Conservation (phyloP, 306 rosid species). For the Fagus crenata region DNA sequence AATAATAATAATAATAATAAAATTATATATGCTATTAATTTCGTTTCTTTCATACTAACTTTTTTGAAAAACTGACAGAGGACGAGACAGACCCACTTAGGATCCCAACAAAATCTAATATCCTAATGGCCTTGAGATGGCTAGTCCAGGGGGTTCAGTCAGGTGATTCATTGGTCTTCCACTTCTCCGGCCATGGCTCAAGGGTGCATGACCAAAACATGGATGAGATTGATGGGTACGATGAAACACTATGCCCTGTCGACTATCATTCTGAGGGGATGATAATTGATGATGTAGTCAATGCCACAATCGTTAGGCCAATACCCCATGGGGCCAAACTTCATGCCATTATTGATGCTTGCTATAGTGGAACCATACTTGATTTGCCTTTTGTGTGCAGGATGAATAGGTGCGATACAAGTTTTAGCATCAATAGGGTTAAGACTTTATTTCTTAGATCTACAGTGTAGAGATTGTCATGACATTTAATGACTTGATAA, state of each 20-base stretch:
- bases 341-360: conserved; percentile 62
- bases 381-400: conserved; percentile 57
- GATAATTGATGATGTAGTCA: conserved; percentile 64
- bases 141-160: conserved; percentile 50
- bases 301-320: conserved; percentile 60
- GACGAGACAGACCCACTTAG: conserved; percentile 46
- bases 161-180: conserved; percentile 63
- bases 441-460: too few relatives aligned
- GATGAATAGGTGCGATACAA: conserved; percentile 42
- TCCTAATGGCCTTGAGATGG: conserved; percentile 55
- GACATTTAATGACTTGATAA: too few relatives aligned
- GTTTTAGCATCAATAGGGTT: not conserved
- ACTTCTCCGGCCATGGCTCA: conserved; percentile 68
- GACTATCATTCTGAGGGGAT: conserved; percentile 50
- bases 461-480: too few relatives aligned
- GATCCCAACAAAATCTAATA: conserved; percentile 59
- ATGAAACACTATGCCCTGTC: conserved; percentile 66
- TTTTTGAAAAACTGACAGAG: conserved; percentile 23
- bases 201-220: conserved; percentile 29
- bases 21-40: not conserved
- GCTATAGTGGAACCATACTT: conserved; percentile 63
- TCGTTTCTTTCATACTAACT: not conserved
- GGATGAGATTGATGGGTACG: conserved; percentile 60
- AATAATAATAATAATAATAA: too few relatives aligned
- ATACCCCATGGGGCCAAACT: conserved; percentile 56